These are phyloP conservation scores for Phialocephala subalpina DNA, from an alignment of 2,329 filamentous ascomycete species.

Conservation along the genomic window DNA sequence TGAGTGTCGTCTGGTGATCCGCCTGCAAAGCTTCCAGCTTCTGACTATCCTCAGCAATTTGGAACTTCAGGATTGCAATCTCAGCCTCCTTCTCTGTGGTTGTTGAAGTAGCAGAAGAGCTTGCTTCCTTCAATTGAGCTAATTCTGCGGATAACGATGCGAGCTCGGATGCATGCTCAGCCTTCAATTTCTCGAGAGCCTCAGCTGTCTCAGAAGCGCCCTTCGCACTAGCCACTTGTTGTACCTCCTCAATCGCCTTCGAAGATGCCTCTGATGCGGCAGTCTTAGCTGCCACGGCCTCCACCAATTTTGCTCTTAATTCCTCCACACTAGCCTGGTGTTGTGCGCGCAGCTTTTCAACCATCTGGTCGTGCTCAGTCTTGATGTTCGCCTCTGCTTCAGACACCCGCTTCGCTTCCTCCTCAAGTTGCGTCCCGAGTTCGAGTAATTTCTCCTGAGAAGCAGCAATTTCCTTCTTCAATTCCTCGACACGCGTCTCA, in stretches of 20 bases:
- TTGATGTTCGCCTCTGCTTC: slow-evolving; percentile 51
- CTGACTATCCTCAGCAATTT: slow-evolving; percentile 50
- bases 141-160: slow-evolving; percentile 49
- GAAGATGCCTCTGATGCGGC: slow-evolving; percentile 39
- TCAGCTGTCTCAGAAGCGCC: slow-evolving; percentile 50
- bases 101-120: slow-evolving; percentile 43
- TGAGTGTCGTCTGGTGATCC: slow-evolving; percentile 51
- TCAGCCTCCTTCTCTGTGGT: slow-evolving; percentile 47
- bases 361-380: slow-evolving; percentile 53
- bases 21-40: slow-evolving; percentile 38
- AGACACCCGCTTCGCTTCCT: slow-evolving; percentile 48
- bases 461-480: slow-evolving; percentile 63
- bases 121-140: slow-evolving; percentile 57
- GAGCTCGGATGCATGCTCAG: slow-evolving; percentile 45
- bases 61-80: slow-evolving; percentile 41
- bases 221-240: slow-evolving; percentile 37
- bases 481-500: slow-evolving; percentile 63
- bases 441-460: slow-evolving; percentile 64
- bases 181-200: slow-evolving; percentile 49
- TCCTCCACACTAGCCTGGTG: slow-evolving; percentile 39
- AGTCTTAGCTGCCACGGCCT: slow-evolving; percentile 36
- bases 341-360: slow-evolving; percentile 48
- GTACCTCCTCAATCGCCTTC: slow-evolving; percentile 43
- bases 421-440: slow-evolving; percentile 59
- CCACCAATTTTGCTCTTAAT: slow-evolving; percentile 39